A percentile compares a stretch with the other conserved stretches of the same genome.
These are phyloP conservation scores for Rhodotorula sp. DNA, from an alignment of 1,284 basidiomycete genomes.

Conservation along the genomic window DNA sequence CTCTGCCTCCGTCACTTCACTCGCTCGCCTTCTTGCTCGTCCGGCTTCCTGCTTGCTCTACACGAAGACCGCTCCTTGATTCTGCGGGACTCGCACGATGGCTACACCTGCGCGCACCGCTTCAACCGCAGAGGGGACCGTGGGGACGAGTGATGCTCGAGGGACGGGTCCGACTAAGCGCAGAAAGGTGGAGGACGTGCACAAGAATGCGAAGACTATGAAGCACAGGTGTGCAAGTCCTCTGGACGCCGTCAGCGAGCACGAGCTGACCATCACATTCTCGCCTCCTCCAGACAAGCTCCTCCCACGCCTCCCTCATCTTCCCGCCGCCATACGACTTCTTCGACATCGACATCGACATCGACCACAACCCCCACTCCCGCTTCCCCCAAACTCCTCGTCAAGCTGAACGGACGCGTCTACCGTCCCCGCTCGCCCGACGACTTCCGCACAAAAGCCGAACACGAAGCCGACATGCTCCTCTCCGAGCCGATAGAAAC, in stretches of 20 bases:
- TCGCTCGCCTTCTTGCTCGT: not conserved
- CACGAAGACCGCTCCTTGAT: too few relatives aligned
- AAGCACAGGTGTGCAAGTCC: not conserved
- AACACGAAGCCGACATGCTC: constrained; percentile 25
- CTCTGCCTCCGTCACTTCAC: not conserved
- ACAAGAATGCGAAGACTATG: too few relatives aligned
- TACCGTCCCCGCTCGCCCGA: constrained; percentile 27
- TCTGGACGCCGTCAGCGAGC: too few relatives aligned
- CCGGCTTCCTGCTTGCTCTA: too few relatives aligned
- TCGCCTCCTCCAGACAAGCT: not conserved
- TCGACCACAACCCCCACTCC: not conserved
- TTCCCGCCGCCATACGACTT: not conserved
- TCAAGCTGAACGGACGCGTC: constrained; percentile 35
- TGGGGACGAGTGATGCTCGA: constrained; percentile 5
- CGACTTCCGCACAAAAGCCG: constrained; percentile 10
- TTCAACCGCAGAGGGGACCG: not conserved
- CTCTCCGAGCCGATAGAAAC: constrained; percentile 30
- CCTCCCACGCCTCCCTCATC: constrained; percentile 14
- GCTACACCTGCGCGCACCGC: too few relatives aligned
- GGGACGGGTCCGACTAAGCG: not conserved
- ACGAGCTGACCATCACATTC: not conserved
- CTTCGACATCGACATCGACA: not conserved
- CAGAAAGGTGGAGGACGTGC: not conserved
- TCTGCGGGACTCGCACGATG: too few relatives aligned
- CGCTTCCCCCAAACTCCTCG: constrained; percentile 19